phyloP scores from a whole-genome alignment of 345 rosid species.

The Sisymbrium irio region DNA sequence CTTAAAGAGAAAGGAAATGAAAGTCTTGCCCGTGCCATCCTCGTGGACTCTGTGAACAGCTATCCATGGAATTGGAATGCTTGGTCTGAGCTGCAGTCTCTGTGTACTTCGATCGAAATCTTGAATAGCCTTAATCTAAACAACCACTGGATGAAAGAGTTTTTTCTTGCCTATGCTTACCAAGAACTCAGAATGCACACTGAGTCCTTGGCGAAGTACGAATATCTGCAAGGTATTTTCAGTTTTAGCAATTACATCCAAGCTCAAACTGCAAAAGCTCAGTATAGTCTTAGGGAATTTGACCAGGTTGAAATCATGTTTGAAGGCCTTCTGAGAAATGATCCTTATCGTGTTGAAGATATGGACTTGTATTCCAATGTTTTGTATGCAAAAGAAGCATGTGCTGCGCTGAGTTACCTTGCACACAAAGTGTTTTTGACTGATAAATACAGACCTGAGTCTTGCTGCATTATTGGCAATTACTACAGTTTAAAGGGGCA shows the following conservation, averaged over 20 bases:
- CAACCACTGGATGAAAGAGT: constrained; percentile 98
- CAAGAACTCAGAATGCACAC: constrained; percentile 90
- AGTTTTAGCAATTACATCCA: constrained; percentile 80
- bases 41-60: constrained; percentile 85
- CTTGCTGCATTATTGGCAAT: constrained; percentile 94
- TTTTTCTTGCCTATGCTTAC: constrained; percentile 80
- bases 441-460: constrained; percentile 94
- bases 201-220: constrained; percentile 75
- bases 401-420: constrained; percentile 83
- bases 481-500: constrained; percentile 96
- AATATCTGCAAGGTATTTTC: constrained; percentile 66
- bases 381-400: constrained; percentile 88
- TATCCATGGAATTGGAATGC: constrained; percentile 99
- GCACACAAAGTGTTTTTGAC: constrained; percentile 86
- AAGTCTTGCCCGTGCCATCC: constrained; percentile 63
- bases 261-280: constrained; percentile 93
- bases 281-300: constrained; percentile 87
- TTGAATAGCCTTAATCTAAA: constrained; percentile 68
- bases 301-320: constrained; percentile 94
- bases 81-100: constrained; percentile 87
- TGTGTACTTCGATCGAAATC: constrained; percentile 67
- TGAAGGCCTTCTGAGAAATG: constrained; percentile 80
- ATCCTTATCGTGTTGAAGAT: constrained; percentile 89
- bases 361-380: constrained; percentile 98
- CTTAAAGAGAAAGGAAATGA: constrained; percentile 89